Conservation (phyloP, 768 basidiomycete species). For the Tulasnella sp. region DNA sequence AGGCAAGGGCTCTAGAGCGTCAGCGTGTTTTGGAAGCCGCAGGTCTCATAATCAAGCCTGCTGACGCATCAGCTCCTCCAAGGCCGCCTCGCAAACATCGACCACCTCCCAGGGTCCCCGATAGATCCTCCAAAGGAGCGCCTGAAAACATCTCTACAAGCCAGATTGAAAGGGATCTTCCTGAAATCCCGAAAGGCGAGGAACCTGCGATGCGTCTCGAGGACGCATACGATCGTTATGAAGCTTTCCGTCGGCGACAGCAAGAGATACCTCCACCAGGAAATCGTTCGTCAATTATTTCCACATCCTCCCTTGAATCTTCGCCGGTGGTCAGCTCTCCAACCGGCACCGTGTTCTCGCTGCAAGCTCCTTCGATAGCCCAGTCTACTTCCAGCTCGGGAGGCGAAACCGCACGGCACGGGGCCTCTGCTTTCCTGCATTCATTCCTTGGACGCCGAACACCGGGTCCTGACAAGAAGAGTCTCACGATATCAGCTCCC, state of each 20-base stretch:
- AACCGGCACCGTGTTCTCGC: constrained; percentile 33
- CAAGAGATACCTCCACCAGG: constrained; percentile 23
- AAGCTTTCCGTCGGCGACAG: constrained; percentile 56
- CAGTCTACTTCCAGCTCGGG: background rate
- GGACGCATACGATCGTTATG: constrained; percentile 86
- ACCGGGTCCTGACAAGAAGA: constrained; percentile 31
- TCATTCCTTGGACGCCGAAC: constrained; percentile 55
- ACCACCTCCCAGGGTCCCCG: constrained; percentile 47
- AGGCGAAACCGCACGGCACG: background rate
- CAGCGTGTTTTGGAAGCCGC: constrained; percentile 81
- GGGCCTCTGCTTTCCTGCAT: constrained; percentile 3
- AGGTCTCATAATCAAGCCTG: constrained; percentile 67
- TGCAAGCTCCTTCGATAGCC: background rate
- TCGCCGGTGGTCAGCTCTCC: constrained; percentile 26
- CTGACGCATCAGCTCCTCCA: constrained; percentile 42
- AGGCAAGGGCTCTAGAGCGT: constrained; percentile 56
- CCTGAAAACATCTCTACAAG: constrained; percentile 25
- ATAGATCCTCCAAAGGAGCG: constrained; percentile 27
- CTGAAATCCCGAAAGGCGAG: constrained; percentile 36
- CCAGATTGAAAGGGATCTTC: constrained; percentile 40
- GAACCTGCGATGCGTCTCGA: constrained; percentile 47
- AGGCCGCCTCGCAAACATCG: constrained; percentile 23
- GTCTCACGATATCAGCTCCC: background rate
- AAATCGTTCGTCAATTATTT: constrained; percentile 46
- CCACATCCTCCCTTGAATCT: constrained; percentile 13